These are phyloP conservation scores for Moesziomyces sp. DNA, from an alignment of 1,284 basidiomycete species.

Conservation along the genomic window DNA sequence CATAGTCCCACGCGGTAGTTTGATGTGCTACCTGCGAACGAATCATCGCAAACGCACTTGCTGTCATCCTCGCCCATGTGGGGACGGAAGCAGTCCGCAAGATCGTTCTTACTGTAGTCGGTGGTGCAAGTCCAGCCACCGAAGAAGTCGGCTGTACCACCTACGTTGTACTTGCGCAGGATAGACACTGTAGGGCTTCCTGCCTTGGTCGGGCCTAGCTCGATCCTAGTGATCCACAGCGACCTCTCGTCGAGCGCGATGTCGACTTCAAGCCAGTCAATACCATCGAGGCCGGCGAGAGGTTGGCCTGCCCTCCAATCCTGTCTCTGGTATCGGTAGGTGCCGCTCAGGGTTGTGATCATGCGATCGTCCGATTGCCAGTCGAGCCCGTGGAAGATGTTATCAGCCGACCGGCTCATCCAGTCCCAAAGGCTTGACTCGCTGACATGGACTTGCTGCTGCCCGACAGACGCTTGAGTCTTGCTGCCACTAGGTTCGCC, in stretches of 20 bases:
- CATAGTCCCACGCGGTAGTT: too few species aligned
- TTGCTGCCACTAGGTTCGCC: too few species aligned
- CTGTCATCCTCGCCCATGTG: slow-evolving; percentile 5
- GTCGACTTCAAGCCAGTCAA: slow-evolving; percentile 9
- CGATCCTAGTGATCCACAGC: slow-evolving; percentile 15
- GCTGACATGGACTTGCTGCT: neutral
- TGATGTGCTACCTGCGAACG: too few species aligned
- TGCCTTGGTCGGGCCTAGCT: neutral
- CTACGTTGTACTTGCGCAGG: slow-evolving; percentile 12
- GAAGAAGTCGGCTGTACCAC: slow-evolving; percentile 13
- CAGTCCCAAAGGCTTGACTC: slow-evolving; percentile 5
- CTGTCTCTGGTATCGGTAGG: slow-evolving; percentile 1
- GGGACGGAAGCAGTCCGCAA: slow-evolving; percentile 2
- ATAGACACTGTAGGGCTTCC: slow-evolving; percentile 1
- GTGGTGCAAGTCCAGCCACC: slow-evolving; percentile 9
- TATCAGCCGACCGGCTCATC: neutral
- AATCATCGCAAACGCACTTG: neutral
- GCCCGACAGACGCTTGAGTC: too few species aligned
- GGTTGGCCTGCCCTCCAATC: too few species aligned
- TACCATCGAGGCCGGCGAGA: too few species aligned
- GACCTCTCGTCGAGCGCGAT: slow-evolving; percentile 5
- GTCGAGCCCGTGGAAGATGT: neutral
- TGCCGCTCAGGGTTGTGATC: neutral
- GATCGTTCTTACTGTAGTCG: too few species aligned
- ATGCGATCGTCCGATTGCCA: neutral